Evolutionary conservation across 2,329 filamentous ascomycete genomes (phyloP).

Genomic region (Geosmithia putterillii): DNA sequence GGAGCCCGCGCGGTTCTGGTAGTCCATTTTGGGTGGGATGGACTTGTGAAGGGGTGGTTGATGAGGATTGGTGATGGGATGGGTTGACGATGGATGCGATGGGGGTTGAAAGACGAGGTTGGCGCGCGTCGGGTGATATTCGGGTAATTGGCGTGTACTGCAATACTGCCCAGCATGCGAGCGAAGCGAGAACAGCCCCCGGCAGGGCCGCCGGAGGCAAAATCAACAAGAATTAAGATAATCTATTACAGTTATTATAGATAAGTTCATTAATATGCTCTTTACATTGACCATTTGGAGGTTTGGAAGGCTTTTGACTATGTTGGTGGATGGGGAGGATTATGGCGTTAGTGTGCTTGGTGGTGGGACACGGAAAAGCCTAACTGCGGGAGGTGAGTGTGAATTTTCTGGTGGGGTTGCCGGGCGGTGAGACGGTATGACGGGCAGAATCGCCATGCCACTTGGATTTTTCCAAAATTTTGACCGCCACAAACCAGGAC

Average conservation of each 20-base stretch:
- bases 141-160: not conserved
- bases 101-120: not conserved
- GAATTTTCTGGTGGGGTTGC: not conserved
- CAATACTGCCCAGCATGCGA: not conserved
- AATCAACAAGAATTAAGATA: no score
- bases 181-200: not conserved
- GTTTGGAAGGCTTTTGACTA: no score
- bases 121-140: not conserved
- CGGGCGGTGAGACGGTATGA: slow-evolving; percentile 3
- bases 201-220: no score
- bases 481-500: not conserved
- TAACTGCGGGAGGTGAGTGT: no score
- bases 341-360: not conserved
- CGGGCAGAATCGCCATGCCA: slow-evolving; percentile 25
- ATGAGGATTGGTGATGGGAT: not conserved
- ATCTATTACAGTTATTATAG: no score
- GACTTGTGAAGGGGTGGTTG: not conserved
- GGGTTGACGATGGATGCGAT: not conserved
- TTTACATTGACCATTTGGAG: no score
- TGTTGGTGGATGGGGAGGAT: not conserved
- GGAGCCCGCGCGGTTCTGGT: slow-evolving; percentile 87
- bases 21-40: slow-evolving; percentile 40
- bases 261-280: no score
- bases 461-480: slow-evolving; percentile 20
- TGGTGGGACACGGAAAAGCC: not conserved